Evolutionary conservation across 768 basidiomycete species (phyloP), one percentile per base, ranked within the genome.

Genomic region (Tricholoma matsutake): DNA sequence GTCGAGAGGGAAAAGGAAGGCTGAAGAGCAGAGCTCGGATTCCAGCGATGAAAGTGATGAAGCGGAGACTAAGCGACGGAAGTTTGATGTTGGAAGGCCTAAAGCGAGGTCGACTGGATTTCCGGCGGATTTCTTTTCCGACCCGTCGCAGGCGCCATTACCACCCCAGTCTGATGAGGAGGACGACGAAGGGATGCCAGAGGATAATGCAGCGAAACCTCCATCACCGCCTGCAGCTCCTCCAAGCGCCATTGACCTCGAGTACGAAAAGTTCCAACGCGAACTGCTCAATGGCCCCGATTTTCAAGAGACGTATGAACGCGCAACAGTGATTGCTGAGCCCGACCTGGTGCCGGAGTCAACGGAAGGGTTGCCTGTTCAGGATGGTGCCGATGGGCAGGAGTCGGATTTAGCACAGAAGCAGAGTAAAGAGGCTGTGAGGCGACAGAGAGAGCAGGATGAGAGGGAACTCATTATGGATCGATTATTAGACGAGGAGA

Each of bases 381-480:
- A 69, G 16, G 67, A 72, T 25, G 71, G 65, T 10, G 72, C 65
- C 28, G 62, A 68, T 28, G 73, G 59, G 8, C 63, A 39, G 13
- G 71, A 63, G 20, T 71, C 67, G 16, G 69, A 70, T 54, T 67
- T 73, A 16, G 66, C 68, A 43, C 75, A 77, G 65, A 71, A 75
- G 22, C 57, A 63, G 25, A 69, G 74, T 35, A 80, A 82, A 67
- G 83, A 80, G 53, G 77, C 79, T 56, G 69, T 71, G 56, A 78
- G 83, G 66, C 74, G 73, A 65, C 72, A 75, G 65, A 87, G 80
- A 71, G 86, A 87, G 66, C 78, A 78, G 68, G 91, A 93, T 22
- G 92, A 94, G 57, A 79, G 84, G 54, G 91, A 94, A 65, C 73
- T 93, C 61, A 93, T 94, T 47, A 90, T 94, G 87, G 92, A 93